Evolutionary conservation across 1,284 basidiomycete species (phyloP).

Genomic region (Ceratobasidium sp.): DNA sequence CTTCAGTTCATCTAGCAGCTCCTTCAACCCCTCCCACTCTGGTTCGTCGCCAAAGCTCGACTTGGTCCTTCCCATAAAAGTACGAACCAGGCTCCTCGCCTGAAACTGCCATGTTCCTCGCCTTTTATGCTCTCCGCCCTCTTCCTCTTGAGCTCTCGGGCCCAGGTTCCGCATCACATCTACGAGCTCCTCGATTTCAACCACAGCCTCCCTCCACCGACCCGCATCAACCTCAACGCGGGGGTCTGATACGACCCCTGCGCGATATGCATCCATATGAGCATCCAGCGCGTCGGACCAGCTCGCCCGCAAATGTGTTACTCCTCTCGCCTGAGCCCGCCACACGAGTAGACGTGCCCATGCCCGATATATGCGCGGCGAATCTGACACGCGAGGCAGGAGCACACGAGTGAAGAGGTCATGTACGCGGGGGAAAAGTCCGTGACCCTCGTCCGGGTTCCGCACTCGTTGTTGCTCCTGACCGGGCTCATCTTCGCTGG

Average conservation of each 20-base stretch:
- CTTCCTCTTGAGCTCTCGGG: slow-evolving; percentile 59
- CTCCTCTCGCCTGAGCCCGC: slow-evolving; percentile 46
- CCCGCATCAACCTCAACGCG: slow-evolving; percentile 70
- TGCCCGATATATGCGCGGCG: slow-evolving; percentile 79
- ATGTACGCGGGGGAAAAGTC: slow-evolving; percentile 68
- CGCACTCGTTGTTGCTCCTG: slow-evolving; percentile 47
- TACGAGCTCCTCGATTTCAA: slow-evolving; percentile 83
- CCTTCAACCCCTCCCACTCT: slow-evolving; percentile 79
- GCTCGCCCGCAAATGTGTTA: slow-evolving; percentile 57
- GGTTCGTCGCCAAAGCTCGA: slow-evolving; percentile 85
- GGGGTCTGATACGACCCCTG: slow-evolving; percentile 71
- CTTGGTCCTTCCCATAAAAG: slow-evolving; percentile 83
- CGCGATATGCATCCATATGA: slow-evolving; percentile 84
- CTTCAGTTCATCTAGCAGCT: slow-evolving; percentile 59
- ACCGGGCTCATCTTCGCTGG: slow-evolving; percentile 53
- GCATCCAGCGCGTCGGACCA: slow-evolving; percentile 84
- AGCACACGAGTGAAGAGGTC: slow-evolving; percentile 60
- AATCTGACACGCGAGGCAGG: slow-evolving; percentile 61
- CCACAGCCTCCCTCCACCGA: slow-evolving; percentile 77
- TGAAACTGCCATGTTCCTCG: slow-evolving; percentile 80
- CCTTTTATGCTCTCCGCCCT: slow-evolving; percentile 49
- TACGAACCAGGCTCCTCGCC: slow-evolving; percentile 86
- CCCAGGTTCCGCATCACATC: slow-evolving; percentile 86
- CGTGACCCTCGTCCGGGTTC: slow-evolving; percentile 72
- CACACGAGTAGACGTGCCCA: slow-evolving; percentile 83